Base-by-base conservation (phyloP, 805 yeast species). In the Saturnispora mendoncae region DNA sequence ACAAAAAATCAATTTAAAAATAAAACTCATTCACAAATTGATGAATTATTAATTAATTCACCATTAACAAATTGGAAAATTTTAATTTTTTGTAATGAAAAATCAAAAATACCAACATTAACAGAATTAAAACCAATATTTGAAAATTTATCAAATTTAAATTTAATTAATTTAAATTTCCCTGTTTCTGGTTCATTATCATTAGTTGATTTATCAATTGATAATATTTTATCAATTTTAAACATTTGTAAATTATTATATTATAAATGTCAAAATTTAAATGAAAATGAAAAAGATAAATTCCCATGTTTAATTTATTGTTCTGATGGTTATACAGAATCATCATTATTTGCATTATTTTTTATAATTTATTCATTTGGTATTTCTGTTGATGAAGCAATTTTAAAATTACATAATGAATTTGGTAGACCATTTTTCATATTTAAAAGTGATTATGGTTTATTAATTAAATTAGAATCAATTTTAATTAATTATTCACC, bases 241-340 rank as follows among this genome's bases (percentile, higher is more conserved):
- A 80, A 80, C 48, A 64, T 82, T 15, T 78, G 92, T 58, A 84
- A 82, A 56, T 61, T 82, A 30, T 62, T 87, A 14, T 78, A 77
- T 45, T 60, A 67, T 29, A 64, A 58, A 26, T 62, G 68, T 36
- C 8, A n/a, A n/a, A n/a, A n/a, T n/a, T n/a, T n/a, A n/a, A n/a
- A n/a, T n/a, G n/a, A n/a, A n/a, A n/a, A n/a, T n/a, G n/a, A n/a
- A n/a, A n/a, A 51, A 43, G 18, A 55, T 50, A 33, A 50, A 3
- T 59, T 66, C 38, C 69, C 75, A 3, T 64, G 77, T 0, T 66
- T 88, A 45, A 64, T 88, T 8, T 80, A 77, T 55, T 86, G 95
- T 54, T 74, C 84, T 2, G 96, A 90, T 61, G 97, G 97, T 0
- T 90, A 88, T 59, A 85, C 96, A 0, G 96, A 87, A 55, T 81